phyloP scores from a whole-genome alignment of 768 basidiomycete genomes.

The Boletus sp. region DNA sequence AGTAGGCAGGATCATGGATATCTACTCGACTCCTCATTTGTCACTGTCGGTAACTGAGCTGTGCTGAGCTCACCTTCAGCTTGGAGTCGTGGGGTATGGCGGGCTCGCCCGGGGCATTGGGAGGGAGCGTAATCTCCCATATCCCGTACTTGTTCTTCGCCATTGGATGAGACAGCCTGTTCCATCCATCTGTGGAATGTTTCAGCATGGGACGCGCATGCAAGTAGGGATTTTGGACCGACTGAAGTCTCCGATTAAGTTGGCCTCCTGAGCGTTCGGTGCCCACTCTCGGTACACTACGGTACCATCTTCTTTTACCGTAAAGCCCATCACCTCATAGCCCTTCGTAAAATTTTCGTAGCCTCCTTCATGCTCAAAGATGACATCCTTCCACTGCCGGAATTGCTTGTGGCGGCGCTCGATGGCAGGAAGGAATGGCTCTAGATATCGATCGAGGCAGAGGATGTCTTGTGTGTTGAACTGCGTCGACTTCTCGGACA shows the following conservation, averaged over 20 bases:
- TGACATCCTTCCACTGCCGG: constrained; percentile 71
- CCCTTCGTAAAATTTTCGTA: constrained; percentile 61
- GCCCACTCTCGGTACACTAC: constrained; percentile 96
- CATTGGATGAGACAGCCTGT: constrained; percentile 83
- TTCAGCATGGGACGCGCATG: constrained; percentile 2
- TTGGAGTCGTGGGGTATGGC: constrained; percentile 94
- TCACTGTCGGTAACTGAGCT: neutral
- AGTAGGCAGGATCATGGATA: constrained; percentile 82
- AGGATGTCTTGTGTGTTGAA: constrained; percentile 58
- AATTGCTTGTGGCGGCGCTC: constrained; percentile 64
- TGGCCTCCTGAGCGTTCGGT: constrained; percentile 79
- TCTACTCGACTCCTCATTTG: constrained; percentile 42
- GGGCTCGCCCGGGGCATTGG: constrained; percentile 62
- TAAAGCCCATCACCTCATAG: constrained; percentile 66
- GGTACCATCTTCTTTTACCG: constrained; percentile 60
- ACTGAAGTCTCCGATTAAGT: constrained; percentile 97
- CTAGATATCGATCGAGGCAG: constrained; percentile 69
- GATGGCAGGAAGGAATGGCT: constrained; percentile 68
- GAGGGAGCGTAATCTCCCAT: constrained; percentile 80
- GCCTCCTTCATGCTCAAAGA: constrained; percentile 80
- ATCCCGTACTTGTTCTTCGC: constrained; percentile 79
- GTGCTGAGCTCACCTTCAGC: constrained; percentile 62
- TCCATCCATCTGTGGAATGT: constrained; percentile 71
- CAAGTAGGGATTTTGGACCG: constrained; percentile 33
- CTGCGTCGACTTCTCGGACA: constrained; percentile 42